A percentile compares a stretch with the other conserved stretches of the same genome.
These are phyloP conservation scores for Candida tibetensis DNA, from an alignment of 805 yeast genomes.

Conservation along the genomic window DNA sequence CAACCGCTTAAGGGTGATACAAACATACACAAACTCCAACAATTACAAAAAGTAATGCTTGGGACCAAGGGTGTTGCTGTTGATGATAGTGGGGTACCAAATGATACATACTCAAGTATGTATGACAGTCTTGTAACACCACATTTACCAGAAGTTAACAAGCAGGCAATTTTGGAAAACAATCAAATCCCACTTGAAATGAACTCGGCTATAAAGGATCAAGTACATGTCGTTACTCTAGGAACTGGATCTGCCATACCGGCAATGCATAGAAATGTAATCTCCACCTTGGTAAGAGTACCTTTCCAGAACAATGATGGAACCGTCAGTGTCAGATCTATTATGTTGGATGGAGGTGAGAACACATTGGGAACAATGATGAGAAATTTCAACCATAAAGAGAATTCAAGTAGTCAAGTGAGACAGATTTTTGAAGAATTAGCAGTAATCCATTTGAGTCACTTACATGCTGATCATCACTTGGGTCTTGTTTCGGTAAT, in stretches of 20 bases:
- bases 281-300: conserved; percentile 71
- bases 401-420: conserved; percentile 33
- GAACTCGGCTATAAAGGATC: conserved; percentile 35
- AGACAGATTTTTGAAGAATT: conserved; percentile 55
- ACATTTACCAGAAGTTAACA: conserved; percentile 14
- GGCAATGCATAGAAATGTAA: conserved; percentile 77
- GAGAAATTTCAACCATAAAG: conserved; percentile 52
- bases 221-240: conserved; percentile 67
- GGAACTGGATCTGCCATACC: conserved; percentile 97
- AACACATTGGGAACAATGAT: conserved; percentile 73
- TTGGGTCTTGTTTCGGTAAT: conserved; percentile 75
- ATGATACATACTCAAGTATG: conserved; percentile 26
- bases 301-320: conserved; percentile 43
- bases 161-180: conserved; percentile 16
- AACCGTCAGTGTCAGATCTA: conserved; percentile 34
- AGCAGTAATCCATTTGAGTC: conserved; percentile 69
- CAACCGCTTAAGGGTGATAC: conserved; percentile 10
- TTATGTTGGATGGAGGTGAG: conserved; percentile 93
- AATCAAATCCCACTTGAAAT: conserved; percentile 20
- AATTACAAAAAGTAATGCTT: conserved; percentile 19
- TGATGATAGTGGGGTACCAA: conserved; percentile 19
- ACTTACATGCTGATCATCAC: conserved; percentile 97
- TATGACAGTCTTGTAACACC: conserved; percentile 29
- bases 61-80: conserved; percentile 16
- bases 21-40: conserved; percentile 24